Evolutionary conservation across 441 rosid genomes (phyloP), one percentile per base, ranked within the genome.

Genomic region (Melastoma candidum): DNA sequence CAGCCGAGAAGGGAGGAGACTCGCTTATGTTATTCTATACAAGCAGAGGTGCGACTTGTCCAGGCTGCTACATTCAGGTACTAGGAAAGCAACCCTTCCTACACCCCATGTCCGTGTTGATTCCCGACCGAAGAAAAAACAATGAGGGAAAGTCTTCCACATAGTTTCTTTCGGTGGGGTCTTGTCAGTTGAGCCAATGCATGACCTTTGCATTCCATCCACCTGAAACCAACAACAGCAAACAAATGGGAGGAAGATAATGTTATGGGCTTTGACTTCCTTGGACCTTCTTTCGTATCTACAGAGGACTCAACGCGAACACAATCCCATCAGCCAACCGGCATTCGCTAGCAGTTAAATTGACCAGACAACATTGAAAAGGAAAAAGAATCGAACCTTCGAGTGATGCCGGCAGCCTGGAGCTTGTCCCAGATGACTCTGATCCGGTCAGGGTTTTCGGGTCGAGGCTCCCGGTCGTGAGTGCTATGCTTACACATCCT

Each of bases 11-110:
- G 22, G 22, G 22, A 17, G 53, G 47, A 47, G 67, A 51, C 49
- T 41, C 59, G 66, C 85, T 25, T 71, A 89, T 95, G 97, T 93
- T 54, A 93, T 86, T 69, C 75, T 83, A 64, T 93, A 83, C 54
- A 86, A 63, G 72, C 90, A 76, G 75, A 83, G 17, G 72, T 74
- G 64, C 49, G 83, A 55, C 70, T 68, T 74, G 26, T 83, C 77
- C 60, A 62, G 63, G 63, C 3, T 36, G 58, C 58, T 62, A 63
- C 74, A 48, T 70, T 63, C 62, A 12, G 97, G 97, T 48, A 81
- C 76, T 65, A 75, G 70, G 60, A 89, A 93, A 72, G 97, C 96
- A 76, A 64, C 90, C 48, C 97, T 95, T 66, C 99, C 99, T 26
- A 65, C 71, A 61, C 95, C 96, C 97, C 97, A 89, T 32, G 74